Base-by-base conservation (phyloP, 2,329 filamentous ascomycete species). In the Fusarium subglutinans region DNA sequence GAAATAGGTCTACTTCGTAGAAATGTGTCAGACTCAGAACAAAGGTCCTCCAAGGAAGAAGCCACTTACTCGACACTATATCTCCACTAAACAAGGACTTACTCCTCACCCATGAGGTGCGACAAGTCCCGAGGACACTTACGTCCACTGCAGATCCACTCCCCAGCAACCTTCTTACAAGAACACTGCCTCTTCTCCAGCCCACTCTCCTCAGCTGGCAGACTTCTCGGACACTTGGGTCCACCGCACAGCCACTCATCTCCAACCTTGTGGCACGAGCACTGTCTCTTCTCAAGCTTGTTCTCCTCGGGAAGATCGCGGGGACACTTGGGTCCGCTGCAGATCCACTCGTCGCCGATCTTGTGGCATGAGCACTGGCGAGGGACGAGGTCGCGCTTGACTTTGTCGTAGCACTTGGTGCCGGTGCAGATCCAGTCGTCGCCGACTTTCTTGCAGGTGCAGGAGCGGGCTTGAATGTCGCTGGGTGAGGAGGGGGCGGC, bases 291-390 rank as follows among this genome's bases (percentile, higher is more conserved):
- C 20, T 70, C 40, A 14, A 71, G 22, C 9, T 41, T 33, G 8
- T 24, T n/a, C 6, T 66, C 48, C 11, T 63, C 45, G 3, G 47
- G n/a, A 22, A 66, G 40, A 26, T 55, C 55, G 8, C 62, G 55
- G 18, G 47, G 54, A 11, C 66, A 69, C 37, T 62, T 69, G 8
- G 37, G 35, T 0, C 69, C 69, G 6, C 30, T 14, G 57, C 67
- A 72, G 14, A 67, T 6, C 51, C 57, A 70, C 40, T 71, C 67
- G 8, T 51, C 43, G 12, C 40, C 67, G 4, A 56, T 5, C 35
- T 66, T 70, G n/a, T 60, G 44, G 44, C 66, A 66, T 4, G 61
- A 62, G 24, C 66, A 62, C 20, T 62, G 47, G 28, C 53, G 55
- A 2, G 41, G 22, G 18, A 64, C 43, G 22, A 70, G 44, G 3